phyloP scores from a whole-genome alignment of 345 rosid genomes.

The Microthlaspi erraticum region DNA sequence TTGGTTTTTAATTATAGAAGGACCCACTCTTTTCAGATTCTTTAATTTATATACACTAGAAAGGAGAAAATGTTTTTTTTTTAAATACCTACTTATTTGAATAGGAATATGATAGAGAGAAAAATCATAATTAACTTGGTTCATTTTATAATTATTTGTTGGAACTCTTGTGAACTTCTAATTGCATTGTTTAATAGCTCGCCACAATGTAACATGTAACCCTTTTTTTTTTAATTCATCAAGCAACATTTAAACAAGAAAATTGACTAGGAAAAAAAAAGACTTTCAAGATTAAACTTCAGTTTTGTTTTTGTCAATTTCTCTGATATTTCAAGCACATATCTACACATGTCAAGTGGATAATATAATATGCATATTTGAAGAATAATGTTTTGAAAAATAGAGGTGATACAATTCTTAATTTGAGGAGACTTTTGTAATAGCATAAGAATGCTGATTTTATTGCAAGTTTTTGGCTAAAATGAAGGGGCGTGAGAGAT shows the following conservation, averaged over 20 bases:
- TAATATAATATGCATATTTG: conserved; percentile 1
- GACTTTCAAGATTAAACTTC: neutral
- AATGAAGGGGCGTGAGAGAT: conserved; percentile 10
- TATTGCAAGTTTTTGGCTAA: conserved; percentile 17
- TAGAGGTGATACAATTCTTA: neutral
- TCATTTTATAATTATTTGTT: neutral
- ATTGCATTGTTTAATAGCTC: conserved; percentile 1
- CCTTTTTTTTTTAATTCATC: neutral
- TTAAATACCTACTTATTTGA: neutral
- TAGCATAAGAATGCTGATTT: conserved; percentile 18
- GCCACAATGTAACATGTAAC: neutral
- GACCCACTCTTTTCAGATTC: conserved; percentile 33
- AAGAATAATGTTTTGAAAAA: conserved; percentile 24
- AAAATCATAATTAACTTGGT: conserved; percentile 1
- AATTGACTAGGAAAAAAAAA: neutral
- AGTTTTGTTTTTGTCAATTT: neutral
- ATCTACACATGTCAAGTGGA: conserved; percentile 29
- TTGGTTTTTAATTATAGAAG: neutral
- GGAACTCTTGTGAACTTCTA: conserved; percentile 1
- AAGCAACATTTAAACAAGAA: neutral
- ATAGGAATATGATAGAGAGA: conserved; percentile 13
- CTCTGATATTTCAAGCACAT: neutral
- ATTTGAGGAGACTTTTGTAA: conserved; percentile 11
- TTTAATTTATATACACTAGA: conserved; percentile 16
- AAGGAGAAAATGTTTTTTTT: neutral